phyloP scores from a whole-genome alignment of 768 basidiomycete species.

The Mrakia blollopis region DNA sequence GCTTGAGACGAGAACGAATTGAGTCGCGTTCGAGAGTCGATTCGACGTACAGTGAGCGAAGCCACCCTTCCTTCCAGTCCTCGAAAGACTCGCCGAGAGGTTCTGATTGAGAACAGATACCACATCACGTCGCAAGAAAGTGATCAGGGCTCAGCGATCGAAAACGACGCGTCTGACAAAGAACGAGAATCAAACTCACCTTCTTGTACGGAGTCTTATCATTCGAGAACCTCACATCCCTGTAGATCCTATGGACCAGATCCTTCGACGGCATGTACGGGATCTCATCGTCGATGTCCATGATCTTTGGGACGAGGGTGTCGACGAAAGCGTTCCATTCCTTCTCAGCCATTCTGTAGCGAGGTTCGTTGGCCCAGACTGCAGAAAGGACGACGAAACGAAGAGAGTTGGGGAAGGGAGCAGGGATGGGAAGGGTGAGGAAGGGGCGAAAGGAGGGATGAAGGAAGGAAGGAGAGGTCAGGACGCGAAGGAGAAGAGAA shows the following conservation, averaged over 20 bases:
- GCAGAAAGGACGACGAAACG: no score
- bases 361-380: slow-evolving; percentile 54
- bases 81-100: slow-evolving; percentile 76
- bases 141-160: not conserved
- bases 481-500: not conserved
- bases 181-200: not conserved
- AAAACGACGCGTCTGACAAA: not conserved
- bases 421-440: no score
- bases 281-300: slow-evolving; percentile 72
- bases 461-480: not conserved
- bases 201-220: slow-evolving; percentile 77
- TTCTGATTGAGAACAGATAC: slow-evolving; percentile 40
- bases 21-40: no score
- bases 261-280: slow-evolving; percentile 72
- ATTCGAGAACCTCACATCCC: slow-evolving; percentile 81
- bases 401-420: no score
- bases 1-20: not conserved
- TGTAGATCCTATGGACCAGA: slow-evolving; percentile 84
- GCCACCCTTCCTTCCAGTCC: slow-evolving; percentile 82
- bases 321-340: slow-evolving; percentile 86
- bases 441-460: no score
- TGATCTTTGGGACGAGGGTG: slow-evolving; percentile 60
- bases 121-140: no score
- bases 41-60: slow-evolving; percentile 53
- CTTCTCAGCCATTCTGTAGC: slow-evolving; percentile 54